Evolutionary conservation across 352 stramenopile species (phyloP).

Genomic region (Phytophthora pinifolia): DNA sequence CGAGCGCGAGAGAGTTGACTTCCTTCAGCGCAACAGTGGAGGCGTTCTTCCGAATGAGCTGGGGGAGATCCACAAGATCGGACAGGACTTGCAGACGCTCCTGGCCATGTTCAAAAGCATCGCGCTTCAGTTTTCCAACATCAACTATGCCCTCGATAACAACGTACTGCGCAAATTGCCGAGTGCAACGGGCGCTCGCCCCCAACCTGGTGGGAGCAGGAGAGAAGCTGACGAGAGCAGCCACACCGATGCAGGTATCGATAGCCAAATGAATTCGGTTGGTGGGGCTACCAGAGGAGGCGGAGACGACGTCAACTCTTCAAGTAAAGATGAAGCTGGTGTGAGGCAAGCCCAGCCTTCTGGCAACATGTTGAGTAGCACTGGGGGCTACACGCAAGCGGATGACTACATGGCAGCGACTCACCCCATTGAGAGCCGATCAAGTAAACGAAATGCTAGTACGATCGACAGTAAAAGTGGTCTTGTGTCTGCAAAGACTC

Average conservation of each 20-base stretch:
- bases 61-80: slow-evolving; percentile 50
- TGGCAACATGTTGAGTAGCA: not conserved
- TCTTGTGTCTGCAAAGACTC: not conserved
- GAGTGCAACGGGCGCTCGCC: slow-evolving; percentile 4
- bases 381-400: not conserved
- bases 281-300: not conserved
- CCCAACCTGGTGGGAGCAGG: not conserved
- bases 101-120: slow-evolving; percentile 64
- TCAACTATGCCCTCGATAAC: slow-evolving; percentile 46
- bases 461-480: not conserved
- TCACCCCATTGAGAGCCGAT: not conserved
- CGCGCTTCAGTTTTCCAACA: slow-evolving; percentile 51
- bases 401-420: not conserved
- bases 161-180: slow-evolving; percentile 28
- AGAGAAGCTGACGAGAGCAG: not conserved
- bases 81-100: slow-evolving; percentile 55
- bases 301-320: not conserved
- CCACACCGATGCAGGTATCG: too few relatives aligned
- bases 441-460: not conserved
- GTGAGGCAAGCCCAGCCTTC: not conserved
- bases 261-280: not conserved
- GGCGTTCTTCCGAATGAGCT: slow-evolving; percentile 3
- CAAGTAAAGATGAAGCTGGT: slow-evolving; percentile 7
- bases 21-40: slow-evolving; percentile 44
- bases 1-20: slow-evolving; percentile 50